Percentiles rank a stretch among this genome's conserved stretches.
These are phyloP conservation scores for Leptographium flavum DNA, from an alignment of 2,329 filamentous ascomycete genomes.

Conservation along the genomic window DNA sequence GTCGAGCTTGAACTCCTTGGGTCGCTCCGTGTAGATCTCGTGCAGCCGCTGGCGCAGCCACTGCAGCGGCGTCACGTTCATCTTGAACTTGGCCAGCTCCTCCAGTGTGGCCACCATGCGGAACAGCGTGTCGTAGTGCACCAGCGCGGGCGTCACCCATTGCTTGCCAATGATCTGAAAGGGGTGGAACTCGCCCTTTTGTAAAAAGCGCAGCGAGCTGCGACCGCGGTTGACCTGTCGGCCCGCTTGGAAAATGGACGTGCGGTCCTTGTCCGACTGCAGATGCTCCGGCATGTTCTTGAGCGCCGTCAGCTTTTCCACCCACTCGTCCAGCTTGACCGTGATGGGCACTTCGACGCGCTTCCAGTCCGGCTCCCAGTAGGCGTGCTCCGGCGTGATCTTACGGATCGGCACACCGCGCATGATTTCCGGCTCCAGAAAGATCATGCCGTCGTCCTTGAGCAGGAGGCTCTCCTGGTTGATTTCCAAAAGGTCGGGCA, in stretches of 20 bases:
- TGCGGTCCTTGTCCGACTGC: constrained; percentile 19
- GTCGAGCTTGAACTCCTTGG: constrained; percentile 34
- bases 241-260: constrained; percentile 36
- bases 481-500: constrained; percentile 22
- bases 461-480: constrained; percentile 29
- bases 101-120: constrained; percentile 38
- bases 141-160: constrained; percentile 29
- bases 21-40: constrained; percentile 29
- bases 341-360: constrained; percentile 27
- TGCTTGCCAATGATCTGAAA: constrained; percentile 41
- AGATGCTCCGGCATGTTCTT: constrained; percentile 17
- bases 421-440: constrained; percentile 36
- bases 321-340: constrained; percentile 31
- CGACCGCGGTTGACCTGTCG: constrained; percentile 42
- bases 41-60: constrained; percentile 44
- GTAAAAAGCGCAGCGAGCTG: constrained; percentile 36
- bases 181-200: constrained; percentile 36
- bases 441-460: constrained; percentile 32
- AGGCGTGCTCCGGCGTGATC: constrained; percentile 33
- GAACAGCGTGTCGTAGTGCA: constrained; percentile 42
- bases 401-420: constrained; percentile 37
- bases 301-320: constrained; percentile 32
- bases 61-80: constrained; percentile 36
- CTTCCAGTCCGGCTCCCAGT: constrained; percentile 42
- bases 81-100: constrained; percentile 37